Base-by-base conservation (phyloP, 2,329 filamentous ascomycete species). In the Madurella mycetomatis region DNA sequence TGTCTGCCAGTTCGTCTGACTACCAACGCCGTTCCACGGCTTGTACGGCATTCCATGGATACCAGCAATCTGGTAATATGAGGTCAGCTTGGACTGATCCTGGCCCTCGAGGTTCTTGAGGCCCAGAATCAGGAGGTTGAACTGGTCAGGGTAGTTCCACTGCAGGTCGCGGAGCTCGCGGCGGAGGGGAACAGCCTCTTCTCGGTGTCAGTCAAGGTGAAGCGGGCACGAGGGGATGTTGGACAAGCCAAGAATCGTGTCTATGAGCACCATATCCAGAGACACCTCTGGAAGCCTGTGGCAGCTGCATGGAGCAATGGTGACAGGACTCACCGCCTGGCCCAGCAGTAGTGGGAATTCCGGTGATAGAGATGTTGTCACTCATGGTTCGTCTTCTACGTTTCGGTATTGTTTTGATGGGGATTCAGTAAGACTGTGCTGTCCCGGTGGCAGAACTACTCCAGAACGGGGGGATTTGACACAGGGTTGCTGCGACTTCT, bases 31-130 rank as follows among this genome's bases (percentile, higher is more conserved):
- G 64, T 84, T 79, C 82, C 83, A 87, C 1, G 77, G 64, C 15
- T 71, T 67, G 60, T 75, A 83, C 11, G 84, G 84, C 58, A 76
- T 76, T 13, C 84, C 84, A 67, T 87, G 84, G 57, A 87, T 81
- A 79, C 85, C 81, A 42, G 80, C 74, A 53, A 87, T 73, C 63
- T 83, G 77, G 63, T 84, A 87, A 67, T 79, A 87, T 0, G 83
- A 85, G 19, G 80, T 68, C 55, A 70, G 68, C 12, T 62, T 57
- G 8, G 66, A 69, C 64, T 83, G 78, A 55, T 79, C 70, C 50
- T 75, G 73, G 43, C 69, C 66, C 65, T 81, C 77, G 66, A 85
- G 80, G 54, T 75, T 73, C 55, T 75, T 70, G 58, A 87, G 74
- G 18, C 80, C 82, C 30, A 84, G 74, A 11, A 87, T 67, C 64